phyloP scores from a whole-genome alignment of 2,329 filamentous ascomycete species.

The Sodiomyces alkalinus region DNA sequence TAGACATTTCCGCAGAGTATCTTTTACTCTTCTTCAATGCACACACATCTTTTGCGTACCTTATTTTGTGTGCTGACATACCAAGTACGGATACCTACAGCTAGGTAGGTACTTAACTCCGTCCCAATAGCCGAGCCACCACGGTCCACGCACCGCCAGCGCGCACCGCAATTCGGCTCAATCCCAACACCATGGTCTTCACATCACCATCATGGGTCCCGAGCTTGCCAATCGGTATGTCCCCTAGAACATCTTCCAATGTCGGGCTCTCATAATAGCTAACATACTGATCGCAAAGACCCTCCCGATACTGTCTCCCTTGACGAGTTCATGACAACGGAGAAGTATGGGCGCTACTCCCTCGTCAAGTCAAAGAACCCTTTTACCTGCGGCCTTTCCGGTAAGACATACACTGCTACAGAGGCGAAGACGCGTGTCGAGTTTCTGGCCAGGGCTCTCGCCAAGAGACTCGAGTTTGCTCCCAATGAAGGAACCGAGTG shows the following conservation, averaged over 20 bases:
- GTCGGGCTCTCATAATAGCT: not conserved
- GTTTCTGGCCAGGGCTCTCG: slow-evolving; percentile 49
- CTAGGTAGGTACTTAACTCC: too few relatives aligned
- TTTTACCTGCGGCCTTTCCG: slow-evolving; percentile 63
- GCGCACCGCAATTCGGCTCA: too few relatives aligned
- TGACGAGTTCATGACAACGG: slow-evolving; percentile 61
- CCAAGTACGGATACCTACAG: too few relatives aligned
- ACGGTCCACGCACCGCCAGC: too few relatives aligned
- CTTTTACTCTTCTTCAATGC: too few relatives aligned
- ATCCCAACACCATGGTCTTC: slow-evolving; percentile 42
- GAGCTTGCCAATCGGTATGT: slow-evolving; percentile 37
- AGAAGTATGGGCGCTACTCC: slow-evolving; percentile 51
- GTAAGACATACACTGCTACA: slow-evolving; percentile 45
- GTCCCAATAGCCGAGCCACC: too few relatives aligned
- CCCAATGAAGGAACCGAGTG: slow-evolving; percentile 59
- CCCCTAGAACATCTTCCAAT: too few relatives aligned
- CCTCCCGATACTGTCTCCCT: slow-evolving; percentile 62
- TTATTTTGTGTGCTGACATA: too few relatives aligned
- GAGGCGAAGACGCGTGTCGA: slow-evolving; percentile 54
- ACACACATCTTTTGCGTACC: too few relatives aligned
- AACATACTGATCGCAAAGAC: slow-evolving; percentile 18
- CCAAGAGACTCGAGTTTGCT: slow-evolving; percentile 55
- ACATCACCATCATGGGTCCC: slow-evolving; percentile 46
- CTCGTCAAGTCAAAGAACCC: slow-evolving; percentile 49
- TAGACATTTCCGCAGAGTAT: too few relatives aligned